Percentiles rank a stretch among this genome's conserved stretches.
These are phyloP conservation scores for Xylariales sp. DNA, from an alignment of 2,329 filamentous ascomycete genomes.

Conservation along the genomic window DNA sequence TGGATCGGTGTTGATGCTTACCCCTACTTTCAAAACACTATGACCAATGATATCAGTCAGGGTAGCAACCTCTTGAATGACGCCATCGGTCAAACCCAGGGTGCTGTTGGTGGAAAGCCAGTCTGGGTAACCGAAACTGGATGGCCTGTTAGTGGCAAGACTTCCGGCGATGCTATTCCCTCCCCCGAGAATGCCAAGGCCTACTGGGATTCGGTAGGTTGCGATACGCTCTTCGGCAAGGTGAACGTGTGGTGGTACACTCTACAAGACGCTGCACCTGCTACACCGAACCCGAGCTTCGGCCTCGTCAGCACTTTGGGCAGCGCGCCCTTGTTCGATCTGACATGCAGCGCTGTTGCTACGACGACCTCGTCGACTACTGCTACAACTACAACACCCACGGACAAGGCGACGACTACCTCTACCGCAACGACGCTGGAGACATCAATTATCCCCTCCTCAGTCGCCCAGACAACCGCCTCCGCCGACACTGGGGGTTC, in stretches of 20 bases:
- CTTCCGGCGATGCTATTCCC: conserved; percentile 58
- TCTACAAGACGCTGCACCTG: conserved; percentile 60
- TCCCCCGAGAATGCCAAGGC: conserved; percentile 64
- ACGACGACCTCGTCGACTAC: conserved; percentile 18
- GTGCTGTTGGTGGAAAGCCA: conserved; percentile 59
- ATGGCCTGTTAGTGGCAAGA: conserved; percentile 71
- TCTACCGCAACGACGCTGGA: conserved; percentile 13
- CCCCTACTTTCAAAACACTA: conserved; percentile 74
- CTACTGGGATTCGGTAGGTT: conserved; percentile 80
- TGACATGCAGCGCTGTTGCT: conserved; percentile 47
- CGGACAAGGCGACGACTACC: conserved; percentile 10
- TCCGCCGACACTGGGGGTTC: conserved; percentile 9
- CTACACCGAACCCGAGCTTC: conserved; percentile 63
- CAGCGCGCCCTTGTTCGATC: conserved; percentile 56
- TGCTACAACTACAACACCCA: too few species aligned
- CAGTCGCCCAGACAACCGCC: conserved; percentile 11
- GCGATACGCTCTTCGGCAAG: conserved; percentile 57
- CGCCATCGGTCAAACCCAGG: conserved; percentile 56
- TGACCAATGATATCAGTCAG: conserved; percentile 60
- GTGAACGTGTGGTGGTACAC: conserved; percentile 74
- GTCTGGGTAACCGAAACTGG: conserved; percentile 89
- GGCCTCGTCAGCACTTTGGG: conserved; percentile 56
- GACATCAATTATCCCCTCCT: conserved; percentile 10
- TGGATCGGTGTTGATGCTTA: conserved; percentile 84
- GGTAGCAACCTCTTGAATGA: conserved; percentile 64